phyloP scores from a whole-genome alignment of 106 monocot species.

The Dactylorhiza incarnata region DNA sequence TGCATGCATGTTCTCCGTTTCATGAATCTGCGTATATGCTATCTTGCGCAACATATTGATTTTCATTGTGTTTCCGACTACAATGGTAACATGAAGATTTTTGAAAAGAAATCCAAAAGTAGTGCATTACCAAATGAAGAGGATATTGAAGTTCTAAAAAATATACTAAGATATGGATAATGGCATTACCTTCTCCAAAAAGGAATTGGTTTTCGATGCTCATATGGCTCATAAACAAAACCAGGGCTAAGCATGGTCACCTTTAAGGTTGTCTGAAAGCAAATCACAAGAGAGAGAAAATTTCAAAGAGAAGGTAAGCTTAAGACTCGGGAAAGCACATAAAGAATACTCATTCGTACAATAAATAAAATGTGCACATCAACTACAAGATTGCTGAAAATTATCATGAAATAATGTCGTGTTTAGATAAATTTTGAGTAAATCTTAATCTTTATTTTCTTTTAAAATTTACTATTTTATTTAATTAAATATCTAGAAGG shows the following conservation, averaged over 20 bases:
- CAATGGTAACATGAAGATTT: background rate
- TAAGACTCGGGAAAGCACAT: background rate
- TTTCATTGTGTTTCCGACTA: background rate
- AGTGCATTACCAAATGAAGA: background rate
- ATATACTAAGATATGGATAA: background rate
- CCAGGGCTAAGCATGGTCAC: constrained; percentile 58
- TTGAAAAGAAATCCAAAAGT: background rate
- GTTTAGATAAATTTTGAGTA: too few species aligned
- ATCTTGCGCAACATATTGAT: background rate
- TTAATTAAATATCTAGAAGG: too few species aligned
- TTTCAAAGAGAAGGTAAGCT: background rate
- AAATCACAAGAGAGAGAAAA: background rate
- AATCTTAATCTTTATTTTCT: too few species aligned
- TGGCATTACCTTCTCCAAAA: constrained; percentile 44
- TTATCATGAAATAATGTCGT: background rate
- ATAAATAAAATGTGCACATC: background rate
- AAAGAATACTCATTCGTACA: background rate
- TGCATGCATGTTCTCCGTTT: background rate
- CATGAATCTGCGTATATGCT: background rate
- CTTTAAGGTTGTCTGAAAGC: constrained; percentile 34
- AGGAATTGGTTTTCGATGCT: constrained; percentile 41
- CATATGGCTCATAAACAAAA: constrained; percentile 58
- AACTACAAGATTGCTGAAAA: background rate
- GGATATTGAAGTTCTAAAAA: background rate
- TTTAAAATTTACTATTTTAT: too few species aligned